A percentile compares a stretch with the other conserved stretches of the same genome.
These are phyloP conservation scores for Gloeophyllum trabeum DNA, from an alignment of 768 basidiomycete species.

Conservation along the genomic window DNA sequence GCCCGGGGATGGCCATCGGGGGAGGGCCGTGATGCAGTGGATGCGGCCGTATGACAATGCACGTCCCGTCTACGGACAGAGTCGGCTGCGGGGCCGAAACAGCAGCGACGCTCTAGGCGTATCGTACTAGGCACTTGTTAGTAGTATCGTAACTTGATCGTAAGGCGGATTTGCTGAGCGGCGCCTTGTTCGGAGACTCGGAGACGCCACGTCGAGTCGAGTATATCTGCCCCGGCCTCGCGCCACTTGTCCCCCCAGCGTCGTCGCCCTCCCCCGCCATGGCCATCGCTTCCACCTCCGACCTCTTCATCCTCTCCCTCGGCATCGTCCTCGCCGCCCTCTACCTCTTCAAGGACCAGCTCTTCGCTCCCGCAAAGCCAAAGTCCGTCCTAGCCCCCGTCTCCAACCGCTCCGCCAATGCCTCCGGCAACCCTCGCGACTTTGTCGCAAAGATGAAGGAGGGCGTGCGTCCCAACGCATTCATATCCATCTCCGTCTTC, in stretches of 20 bases:
- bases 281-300: slow-evolving; percentile 56
- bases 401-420: slow-evolving; percentile 40
- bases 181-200: too few relatives aligned
- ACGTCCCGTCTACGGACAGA: too few relatives aligned
- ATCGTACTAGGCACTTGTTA: too few relatives aligned
- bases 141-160: too few relatives aligned
- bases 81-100: too few relatives aligned
- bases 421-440: slow-evolving; percentile 82
- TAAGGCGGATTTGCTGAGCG: too few relatives aligned
- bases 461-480: slow-evolving; percentile 45
- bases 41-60: too few relatives aligned
- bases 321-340: slow-evolving; percentile 67
- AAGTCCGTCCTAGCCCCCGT: slow-evolving; percentile 35
- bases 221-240: too few relatives aligned
- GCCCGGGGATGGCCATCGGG: slow-evolving; percentile 23
- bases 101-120: too few relatives aligned
- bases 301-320: slow-evolving; percentile 59
- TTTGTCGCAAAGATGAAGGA: slow-evolving; percentile 93
- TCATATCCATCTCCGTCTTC: slow-evolving; percentile 4
- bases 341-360: slow-evolving; percentile 77
- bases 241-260: too few relatives aligned
- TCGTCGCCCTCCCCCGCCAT: slow-evolving; percentile 22
- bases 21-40: too few relatives aligned
- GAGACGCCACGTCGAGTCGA: too few relatives aligned
- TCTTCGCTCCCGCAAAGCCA: slow-evolving; percentile 59